A percentile compares a stretch with the other conserved stretches of the same genome.
Evolutionary conservation across 75 land plant genomes (phyloP).

Genomic region (Cunninghamia lanceolata): DNA sequence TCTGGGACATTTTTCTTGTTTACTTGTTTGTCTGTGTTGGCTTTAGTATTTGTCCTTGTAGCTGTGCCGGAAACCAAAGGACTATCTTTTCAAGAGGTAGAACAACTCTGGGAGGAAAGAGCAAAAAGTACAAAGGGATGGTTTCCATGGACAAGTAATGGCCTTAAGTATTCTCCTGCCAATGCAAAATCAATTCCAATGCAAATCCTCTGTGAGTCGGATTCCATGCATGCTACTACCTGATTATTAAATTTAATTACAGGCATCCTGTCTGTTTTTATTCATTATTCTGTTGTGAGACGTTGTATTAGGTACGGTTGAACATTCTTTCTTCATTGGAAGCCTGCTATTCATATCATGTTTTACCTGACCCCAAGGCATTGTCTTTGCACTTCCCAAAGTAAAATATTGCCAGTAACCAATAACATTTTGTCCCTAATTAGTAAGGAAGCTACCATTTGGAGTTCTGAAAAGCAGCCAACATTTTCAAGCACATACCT

Average conservation of each 20-base stretch:
- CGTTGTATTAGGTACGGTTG: background rate
- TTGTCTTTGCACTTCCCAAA: background rate
- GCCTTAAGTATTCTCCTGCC: constrained; percentile 7
- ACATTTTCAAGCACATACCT: background rate
- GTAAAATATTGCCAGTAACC: background rate
- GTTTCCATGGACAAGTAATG: constrained; percentile 5
- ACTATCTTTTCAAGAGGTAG: constrained; percentile 24
- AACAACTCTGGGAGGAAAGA: constrained; percentile 21
- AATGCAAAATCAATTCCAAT: constrained; percentile 11
- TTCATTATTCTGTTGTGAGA: background rate
- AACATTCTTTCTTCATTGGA: background rate
- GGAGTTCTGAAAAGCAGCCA: background rate
- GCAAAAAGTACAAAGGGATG: constrained; percentile 11
- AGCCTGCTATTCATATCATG: background rate
- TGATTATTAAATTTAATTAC: background rate
- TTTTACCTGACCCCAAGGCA: background rate
- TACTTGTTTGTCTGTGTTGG: constrained; percentile 15
- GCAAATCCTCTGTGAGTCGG: constrained; percentile 10
- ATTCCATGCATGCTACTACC: background rate
- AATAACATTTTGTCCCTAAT: background rate
- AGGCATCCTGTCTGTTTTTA: background rate
- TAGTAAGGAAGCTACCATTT: background rate
- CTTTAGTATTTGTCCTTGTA: constrained; percentile 18
- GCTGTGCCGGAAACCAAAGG: constrained; percentile 27
- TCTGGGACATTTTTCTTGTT: constrained; percentile 18